A percentile compares a stretch with the other conserved stretches of the same genome.
These are phyloP conservation scores for Arachis stenosperma DNA, from an alignment of 306 rosid species.

Conservation along the genomic window DNA sequence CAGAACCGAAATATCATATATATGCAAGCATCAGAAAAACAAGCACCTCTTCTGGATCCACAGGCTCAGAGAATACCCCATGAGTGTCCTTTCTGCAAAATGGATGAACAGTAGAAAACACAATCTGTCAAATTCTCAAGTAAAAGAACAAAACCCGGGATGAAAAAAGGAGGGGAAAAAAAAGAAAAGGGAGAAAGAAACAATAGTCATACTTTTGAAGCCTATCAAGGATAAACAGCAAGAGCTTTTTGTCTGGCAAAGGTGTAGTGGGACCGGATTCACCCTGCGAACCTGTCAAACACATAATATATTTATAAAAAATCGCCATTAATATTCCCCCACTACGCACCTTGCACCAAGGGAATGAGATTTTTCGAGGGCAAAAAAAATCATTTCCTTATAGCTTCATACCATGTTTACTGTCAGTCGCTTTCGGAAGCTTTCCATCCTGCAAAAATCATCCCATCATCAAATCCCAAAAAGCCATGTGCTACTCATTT, in stretches of 20 bases:
- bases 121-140: slow-evolving; percentile 42
- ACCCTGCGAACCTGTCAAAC: slow-evolving; percentile 88
- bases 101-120: slow-evolving; percentile 40
- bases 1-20: slow-evolving; percentile 5
- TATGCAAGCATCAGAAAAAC: slow-evolving; percentile 9
- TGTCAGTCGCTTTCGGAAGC: slow-evolving; percentile 85
- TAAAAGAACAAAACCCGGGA: slow-evolving; percentile 28
- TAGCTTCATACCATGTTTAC: slow-evolving; percentile 72
- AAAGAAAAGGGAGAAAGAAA: slow-evolving; percentile 30
- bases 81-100: slow-evolving; percentile 89
- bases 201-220: slow-evolving; percentile 83
- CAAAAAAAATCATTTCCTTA: slow-evolving; percentile 42
- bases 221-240: slow-evolving; percentile 96
- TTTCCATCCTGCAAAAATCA: slow-evolving; percentile 71
- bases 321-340: slow-evolving; percentile 60
- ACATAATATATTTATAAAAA: slow-evolving; percentile 47
- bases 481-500: slow-evolving; percentile 34
- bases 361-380: slow-evolving; percentile 37
- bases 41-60: slow-evolving; percentile 88
- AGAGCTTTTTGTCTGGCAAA: slow-evolving; percentile 99
- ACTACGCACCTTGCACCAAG: slow-evolving; percentile 35
- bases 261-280: slow-evolving; percentile 96
- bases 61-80: slow-evolving; percentile 93
- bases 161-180: neutral
- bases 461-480: slow-evolving; percentile 52